phyloP scores from a whole-genome alignment of 768 basidiomycete genomes.

The Pisolithus albus region DNA sequence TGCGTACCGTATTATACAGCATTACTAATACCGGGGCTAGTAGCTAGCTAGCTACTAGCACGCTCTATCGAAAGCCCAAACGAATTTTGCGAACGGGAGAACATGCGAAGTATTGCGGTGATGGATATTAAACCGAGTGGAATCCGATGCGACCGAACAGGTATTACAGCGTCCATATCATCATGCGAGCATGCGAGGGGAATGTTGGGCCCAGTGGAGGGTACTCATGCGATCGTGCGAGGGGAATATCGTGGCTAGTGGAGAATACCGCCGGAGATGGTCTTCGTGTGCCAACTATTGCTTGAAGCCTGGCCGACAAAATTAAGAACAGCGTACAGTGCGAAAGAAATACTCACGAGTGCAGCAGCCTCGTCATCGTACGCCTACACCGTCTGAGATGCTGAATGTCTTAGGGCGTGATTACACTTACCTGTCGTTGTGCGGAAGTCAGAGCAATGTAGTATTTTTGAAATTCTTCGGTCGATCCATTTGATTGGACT shows the following conservation, averaged over 20 bases:
- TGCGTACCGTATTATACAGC: not conserved
- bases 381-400: not conserved
- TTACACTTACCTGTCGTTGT: not conserved
- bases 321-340: not conserved
- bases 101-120: not conserved
- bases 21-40: not conserved
- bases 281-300: slow-evolving; percentile 6
- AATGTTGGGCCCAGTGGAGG: not conserved
- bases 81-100: too few species aligned
- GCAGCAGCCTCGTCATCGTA: not conserved
- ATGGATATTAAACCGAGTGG: not conserved
- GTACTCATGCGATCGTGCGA: not conserved
- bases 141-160: not conserved
- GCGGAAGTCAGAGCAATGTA: not conserved
- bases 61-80: not conserved
- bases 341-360: not conserved
- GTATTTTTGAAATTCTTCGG: not conserved
- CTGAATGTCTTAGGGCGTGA: not conserved
- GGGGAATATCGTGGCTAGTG: not conserved
- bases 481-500: not conserved
- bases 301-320: not conserved
- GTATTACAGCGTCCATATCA: not conserved
- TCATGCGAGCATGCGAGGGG: not conserved
- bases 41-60: not conserved
- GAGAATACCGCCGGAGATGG: not conserved